phyloP scores from a whole-genome alignment of 768 basidiomycete species.

The Guyanaporus albipodus region DNA sequence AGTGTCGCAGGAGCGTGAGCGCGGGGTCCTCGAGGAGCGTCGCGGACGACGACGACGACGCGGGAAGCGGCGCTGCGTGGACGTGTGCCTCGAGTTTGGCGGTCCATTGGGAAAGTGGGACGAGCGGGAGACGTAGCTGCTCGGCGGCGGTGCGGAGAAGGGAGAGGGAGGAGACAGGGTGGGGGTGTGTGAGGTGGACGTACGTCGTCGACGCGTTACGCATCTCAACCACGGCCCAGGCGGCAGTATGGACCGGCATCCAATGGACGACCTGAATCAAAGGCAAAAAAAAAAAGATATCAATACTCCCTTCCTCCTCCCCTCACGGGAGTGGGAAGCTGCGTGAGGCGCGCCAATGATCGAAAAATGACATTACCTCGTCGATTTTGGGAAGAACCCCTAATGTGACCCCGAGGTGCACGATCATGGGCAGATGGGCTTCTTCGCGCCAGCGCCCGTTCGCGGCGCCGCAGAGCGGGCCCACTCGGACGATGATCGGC shows the following conservation, averaged over 20 bases:
- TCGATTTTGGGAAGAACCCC: slow-evolving; percentile 17
- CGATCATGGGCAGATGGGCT: slow-evolving; percentile 37
- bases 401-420: slow-evolving; percentile 19
- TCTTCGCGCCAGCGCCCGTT: slow-evolving; percentile 39
- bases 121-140: slow-evolving; percentile 6
- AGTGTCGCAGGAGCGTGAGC: slow-evolving; percentile 1
- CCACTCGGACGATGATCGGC: slow-evolving; percentile 33
- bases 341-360: no score
- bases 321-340: no score
- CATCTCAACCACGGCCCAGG: slow-evolving; percentile 15
- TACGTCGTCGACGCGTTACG: slow-evolving; percentile 3
- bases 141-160: slow-evolving; percentile 8
- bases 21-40: slow-evolving; percentile 1
- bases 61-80: not conserved
- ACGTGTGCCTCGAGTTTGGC: slow-evolving; percentile 5
- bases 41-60: not conserved
- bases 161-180: slow-evolving; percentile 2
- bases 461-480: slow-evolving; percentile 34
- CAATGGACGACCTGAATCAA: not conserved
- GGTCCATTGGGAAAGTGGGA: slow-evolving; percentile 12
- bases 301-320: no score
- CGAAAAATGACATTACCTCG: slow-evolving; percentile 14
- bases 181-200: slow-evolving; percentile 13
- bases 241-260: slow-evolving; percentile 8
- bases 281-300: no score